Conservation (phyloP, 805 yeast species). For the Komagataella pseudopastoris region DNA sequence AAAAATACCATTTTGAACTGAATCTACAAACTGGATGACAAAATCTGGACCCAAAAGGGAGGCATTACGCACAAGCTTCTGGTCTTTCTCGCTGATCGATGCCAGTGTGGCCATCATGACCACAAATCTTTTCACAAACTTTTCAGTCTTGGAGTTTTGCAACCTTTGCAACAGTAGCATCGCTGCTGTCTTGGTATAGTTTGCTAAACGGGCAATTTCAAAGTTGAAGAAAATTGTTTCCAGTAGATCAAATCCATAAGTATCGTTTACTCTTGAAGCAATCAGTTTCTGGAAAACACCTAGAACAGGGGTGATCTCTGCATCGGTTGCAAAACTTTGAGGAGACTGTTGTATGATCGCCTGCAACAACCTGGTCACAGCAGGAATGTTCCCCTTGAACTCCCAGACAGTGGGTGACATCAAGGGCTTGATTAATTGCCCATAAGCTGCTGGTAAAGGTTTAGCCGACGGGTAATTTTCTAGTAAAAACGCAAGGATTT, state of each 20-base stretch:
- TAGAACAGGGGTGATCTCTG: conserved; percentile 57
- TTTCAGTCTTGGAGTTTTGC: conserved; percentile 71
- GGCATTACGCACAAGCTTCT: conserved; percentile 1
- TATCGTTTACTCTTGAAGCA: conserved; percentile 72
- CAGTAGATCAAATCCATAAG: conserved; percentile 72
- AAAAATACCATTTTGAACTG: conserved; percentile 52
- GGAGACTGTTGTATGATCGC: conserved; percentile 46
- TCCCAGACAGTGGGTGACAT: conserved; percentile 93
- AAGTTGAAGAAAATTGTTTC: conserved; percentile 51
- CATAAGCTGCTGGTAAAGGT: conserved; percentile 51
- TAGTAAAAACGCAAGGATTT: conserved; percentile 68
- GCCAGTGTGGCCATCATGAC: conserved; percentile 35
- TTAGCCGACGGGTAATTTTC: conserved; percentile 38
- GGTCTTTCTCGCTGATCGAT: conserved; percentile 14
- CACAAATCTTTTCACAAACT: conserved; percentile 58
- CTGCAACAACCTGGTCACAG: conserved; percentile 67
- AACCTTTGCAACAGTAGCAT: conserved; percentile 66
- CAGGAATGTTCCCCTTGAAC: conserved; percentile 84
- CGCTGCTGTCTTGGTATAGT: conserved; percentile 59
- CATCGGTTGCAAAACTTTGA: conserved; percentile 20
- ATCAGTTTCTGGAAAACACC: conserved; percentile 96
- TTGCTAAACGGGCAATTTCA: conserved; percentile 33
- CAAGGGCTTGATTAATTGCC: conserved; percentile 62
- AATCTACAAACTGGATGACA: conserved; percentile 51
- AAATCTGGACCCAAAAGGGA: conserved; percentile 24